These are phyloP conservation scores for Cylindrodendrum hubeiense DNA, from an alignment of 2,329 filamentous ascomycete genomes.

Conservation along the genomic window DNA sequence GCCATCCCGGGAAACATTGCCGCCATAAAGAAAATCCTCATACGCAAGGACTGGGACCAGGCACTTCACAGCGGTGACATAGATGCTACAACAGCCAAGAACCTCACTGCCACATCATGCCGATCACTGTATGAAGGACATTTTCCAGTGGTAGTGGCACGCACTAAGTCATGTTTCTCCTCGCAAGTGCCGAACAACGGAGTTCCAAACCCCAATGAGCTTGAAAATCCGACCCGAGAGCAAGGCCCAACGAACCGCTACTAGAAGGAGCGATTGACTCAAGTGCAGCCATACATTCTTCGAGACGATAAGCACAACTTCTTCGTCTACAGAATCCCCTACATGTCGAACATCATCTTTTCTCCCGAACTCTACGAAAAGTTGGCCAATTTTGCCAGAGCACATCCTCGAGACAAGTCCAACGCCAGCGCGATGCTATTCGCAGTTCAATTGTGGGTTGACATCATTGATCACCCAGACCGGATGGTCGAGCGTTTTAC, in stretches of 20 bases:
- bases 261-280: neutral
- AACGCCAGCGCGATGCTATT: conserved; percentile 10
- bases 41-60: too few relatives aligned
- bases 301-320: neutral
- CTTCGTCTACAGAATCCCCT: neutral
- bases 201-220: neutral
- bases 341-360: neutral
- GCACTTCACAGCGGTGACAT: too few relatives aligned
- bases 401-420: neutral
- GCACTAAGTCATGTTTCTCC: neutral
- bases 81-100: too few relatives aligned
- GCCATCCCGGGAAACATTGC: neutral
- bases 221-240: neutral
- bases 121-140: too few relatives aligned
- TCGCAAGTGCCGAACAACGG: neutral
- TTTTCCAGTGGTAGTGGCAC: neutral
- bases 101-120: too few relatives aligned
- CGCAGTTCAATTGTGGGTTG: neutral
- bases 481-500: neutral
- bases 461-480: neutral
- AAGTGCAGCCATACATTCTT: neutral
- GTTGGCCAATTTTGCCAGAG: neutral
- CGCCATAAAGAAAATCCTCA: neutral
- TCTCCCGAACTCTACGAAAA: neutral
- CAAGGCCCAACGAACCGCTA: neutral